Conservation (phyloP, 2,329 filamentous ascomycete genomes). For the Neurospora crassa region DNA sequence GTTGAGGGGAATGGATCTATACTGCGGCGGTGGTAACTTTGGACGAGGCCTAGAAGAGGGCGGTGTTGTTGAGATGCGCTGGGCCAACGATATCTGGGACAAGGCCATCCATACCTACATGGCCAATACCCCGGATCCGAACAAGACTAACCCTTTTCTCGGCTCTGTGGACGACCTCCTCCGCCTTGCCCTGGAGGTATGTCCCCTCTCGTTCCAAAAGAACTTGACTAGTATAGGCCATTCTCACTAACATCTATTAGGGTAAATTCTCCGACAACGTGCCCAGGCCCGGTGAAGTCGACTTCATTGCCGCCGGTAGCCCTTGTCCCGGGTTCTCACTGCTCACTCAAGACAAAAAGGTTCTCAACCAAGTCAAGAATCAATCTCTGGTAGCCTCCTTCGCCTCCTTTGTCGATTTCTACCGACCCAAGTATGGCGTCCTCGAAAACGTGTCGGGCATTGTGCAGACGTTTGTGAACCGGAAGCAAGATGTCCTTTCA, state of each 20-base stretch:
- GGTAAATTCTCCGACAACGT: conserved; percentile 38
- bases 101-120: conserved; percentile 63
- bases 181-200: conserved; percentile 34
- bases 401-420: conserved; percentile 63
- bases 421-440: conserved; percentile 63
- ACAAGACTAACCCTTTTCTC: conserved; percentile 44
- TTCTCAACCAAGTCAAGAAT: conserved; percentile 51
- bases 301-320: conserved; percentile 62
- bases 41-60: conserved; percentile 68
- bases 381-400: conserved; percentile 72
- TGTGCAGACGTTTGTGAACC: conserved; percentile 33
- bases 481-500: conserved; percentile 55
- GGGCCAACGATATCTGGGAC: conserved; percentile 57
- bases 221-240: neutral
- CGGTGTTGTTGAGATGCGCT: conserved; percentile 53
- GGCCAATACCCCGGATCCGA: conserved; percentile 45
- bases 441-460: conserved; percentile 70
- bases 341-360: conserved; percentile 49
- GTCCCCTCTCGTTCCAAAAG: neutral
- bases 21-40: conserved; percentile 70
- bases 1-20: conserved; percentile 59
- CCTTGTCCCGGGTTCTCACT: conserved; percentile 70
- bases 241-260: neutral
- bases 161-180: conserved; percentile 68
- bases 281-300: conserved; percentile 52